phyloP scores from a whole-genome alignment of 805 yeast genomes.

The Metschnikowia vanudenii region DNA sequence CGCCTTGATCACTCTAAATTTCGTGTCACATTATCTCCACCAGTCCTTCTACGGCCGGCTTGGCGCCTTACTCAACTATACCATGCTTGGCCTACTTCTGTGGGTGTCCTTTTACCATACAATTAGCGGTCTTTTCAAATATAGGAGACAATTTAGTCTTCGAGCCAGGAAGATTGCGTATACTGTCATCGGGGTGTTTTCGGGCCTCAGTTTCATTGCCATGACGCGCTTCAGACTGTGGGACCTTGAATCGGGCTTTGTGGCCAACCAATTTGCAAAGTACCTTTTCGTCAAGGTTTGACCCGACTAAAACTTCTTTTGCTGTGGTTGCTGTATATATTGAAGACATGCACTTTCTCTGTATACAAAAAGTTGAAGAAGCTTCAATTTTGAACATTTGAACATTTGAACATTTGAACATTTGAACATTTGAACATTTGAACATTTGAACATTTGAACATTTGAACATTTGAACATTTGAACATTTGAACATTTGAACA shows the following conservation, averaged over 20 bases:
- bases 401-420: too few relatives aligned
- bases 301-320: too few relatives aligned
- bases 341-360: too few relatives aligned
- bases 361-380: too few relatives aligned
- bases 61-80: conserved; percentile 16
- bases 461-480: too few relatives aligned
- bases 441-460: too few relatives aligned
- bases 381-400: too few relatives aligned
- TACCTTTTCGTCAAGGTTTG: conserved; percentile 25
- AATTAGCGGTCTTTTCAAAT: conserved; percentile 51
- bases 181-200: conserved; percentile 34
- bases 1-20: conserved; percentile 51
- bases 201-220: conserved; percentile 38
- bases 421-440: too few relatives aligned
- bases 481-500: too few relatives aligned
- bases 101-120: conserved; percentile 48
- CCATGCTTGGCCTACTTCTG: conserved; percentile 20
- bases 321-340: too few relatives aligned
- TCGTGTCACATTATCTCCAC: conserved; percentile 35
- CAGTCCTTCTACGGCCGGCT: conserved; percentile 13
- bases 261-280: conserved; percentile 29
- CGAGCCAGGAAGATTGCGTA: conserved; percentile 47
- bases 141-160: conserved; percentile 39
- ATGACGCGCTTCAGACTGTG: conserved; percentile 26
- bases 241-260: conserved; percentile 28